A percentile compares a stretch with the other conserved stretches of the same genome.
These are phyloP conservation scores for Radiomyces spectabilis DNA, from an alignment of 192 early-diverging fungal genomes.

Conservation along the genomic window DNA sequence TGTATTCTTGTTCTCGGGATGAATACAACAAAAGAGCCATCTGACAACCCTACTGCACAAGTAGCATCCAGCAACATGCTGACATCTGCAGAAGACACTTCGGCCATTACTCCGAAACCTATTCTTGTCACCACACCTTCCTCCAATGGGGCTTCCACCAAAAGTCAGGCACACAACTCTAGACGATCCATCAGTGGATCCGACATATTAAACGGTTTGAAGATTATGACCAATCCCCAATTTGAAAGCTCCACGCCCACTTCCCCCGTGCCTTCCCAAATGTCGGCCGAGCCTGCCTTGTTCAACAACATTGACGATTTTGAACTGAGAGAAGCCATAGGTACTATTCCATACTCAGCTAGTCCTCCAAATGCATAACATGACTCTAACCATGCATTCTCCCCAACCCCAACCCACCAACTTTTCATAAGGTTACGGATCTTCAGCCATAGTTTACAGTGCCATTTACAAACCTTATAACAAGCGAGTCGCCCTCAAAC, in stretches of 20 bases:
- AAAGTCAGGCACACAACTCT: no score
- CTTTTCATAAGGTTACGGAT: slow-evolving; percentile 63
- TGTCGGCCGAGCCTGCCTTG: slow-evolving; percentile 2
- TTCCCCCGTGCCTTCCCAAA: slow-evolving; percentile 1
- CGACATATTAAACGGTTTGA: not conserved
- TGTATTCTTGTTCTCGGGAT: no score
- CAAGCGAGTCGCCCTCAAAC: slow-evolving; percentile 70
- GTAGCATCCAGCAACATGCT: no score
- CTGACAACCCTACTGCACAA: no score
- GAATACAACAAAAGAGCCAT: no score
- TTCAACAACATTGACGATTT: slow-evolving; percentile 29
- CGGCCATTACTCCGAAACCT: no score
- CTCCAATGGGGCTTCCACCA: no score
- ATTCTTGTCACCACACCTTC: no score
- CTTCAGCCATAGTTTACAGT: slow-evolving; percentile 75
- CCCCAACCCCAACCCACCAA: no score
- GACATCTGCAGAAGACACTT: no score
- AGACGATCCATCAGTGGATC: no score
- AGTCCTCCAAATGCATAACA: not conserved
- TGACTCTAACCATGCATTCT: not conserved
- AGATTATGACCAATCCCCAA: not conserved
- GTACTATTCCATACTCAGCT: slow-evolving; percentile 1
- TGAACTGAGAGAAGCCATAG: slow-evolving; percentile 22
- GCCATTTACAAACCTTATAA: slow-evolving; percentile 68
- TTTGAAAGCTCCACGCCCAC: not conserved